These are phyloP conservation scores for Monosporozyma servazzii DNA, from an alignment of 805 yeast genomes.

Conservation along the genomic window DNA sequence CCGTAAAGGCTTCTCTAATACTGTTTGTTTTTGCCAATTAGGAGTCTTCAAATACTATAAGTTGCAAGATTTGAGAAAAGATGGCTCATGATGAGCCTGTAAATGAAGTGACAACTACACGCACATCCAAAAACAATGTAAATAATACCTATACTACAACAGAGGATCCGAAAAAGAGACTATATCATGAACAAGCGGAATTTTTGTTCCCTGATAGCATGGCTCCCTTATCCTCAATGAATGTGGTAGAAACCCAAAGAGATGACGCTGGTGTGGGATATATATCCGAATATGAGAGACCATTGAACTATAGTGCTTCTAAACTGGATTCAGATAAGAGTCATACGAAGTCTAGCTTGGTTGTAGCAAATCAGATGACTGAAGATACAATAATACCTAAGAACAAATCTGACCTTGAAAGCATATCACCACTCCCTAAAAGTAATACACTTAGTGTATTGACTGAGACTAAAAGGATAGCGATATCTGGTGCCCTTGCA, in stretches of 20 bases:
- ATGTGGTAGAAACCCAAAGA: not conserved
- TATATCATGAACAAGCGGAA: not conserved
- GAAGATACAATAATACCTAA: not conserved
- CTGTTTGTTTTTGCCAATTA: not conserved
- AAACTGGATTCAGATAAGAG: not conserved
- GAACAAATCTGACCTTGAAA: not conserved
- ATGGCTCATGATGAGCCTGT: not conserved
- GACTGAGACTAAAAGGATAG: constrained; percentile 50
- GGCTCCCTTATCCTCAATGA: not conserved
- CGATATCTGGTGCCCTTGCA: constrained; percentile 86
- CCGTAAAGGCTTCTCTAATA: not conserved
- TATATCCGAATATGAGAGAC: not conserved
- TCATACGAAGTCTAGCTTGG: not conserved
- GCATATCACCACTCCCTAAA: not conserved
- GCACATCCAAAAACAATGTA: not conserved
- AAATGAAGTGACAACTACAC: not conserved
- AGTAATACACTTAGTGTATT: not conserved
- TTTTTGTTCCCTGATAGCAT: not conserved
- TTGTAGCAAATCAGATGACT: not conserved
- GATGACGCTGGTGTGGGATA: not conserved
- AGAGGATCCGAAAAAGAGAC: not conserved
- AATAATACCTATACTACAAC: not conserved
- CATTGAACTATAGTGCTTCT: not conserved
- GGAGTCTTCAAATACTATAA: not conserved
- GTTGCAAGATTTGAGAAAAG: not conserved